Evolutionary conservation across 257 asterid genomes (phyloP).

Genomic region (Solanum appendiculatum): DNA sequence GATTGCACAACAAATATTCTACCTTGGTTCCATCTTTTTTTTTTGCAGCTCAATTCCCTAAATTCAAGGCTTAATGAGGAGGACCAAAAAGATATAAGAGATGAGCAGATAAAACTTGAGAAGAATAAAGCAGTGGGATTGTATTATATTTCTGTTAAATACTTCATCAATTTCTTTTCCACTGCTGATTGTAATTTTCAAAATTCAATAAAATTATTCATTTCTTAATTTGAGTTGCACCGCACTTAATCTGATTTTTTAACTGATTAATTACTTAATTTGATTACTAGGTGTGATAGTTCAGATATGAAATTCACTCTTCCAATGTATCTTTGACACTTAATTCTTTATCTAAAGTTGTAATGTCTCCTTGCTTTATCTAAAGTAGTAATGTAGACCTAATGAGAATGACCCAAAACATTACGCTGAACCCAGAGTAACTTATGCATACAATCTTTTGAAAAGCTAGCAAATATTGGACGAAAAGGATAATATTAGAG

Average conservation of each 20-base stretch:
- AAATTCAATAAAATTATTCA: neutral
- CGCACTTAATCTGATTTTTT: neutral
- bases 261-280: neutral
- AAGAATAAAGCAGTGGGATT: neutral
- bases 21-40: neutral
- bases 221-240: neutral
- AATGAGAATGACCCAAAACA: neutral
- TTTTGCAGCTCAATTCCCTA: neutral
- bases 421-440: neutral
- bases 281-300: no score
- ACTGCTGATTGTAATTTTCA: neutral
- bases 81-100: neutral
- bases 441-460: neutral
- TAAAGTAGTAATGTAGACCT: neutral
- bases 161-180: neutral
- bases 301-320: no score
- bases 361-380: neutral
- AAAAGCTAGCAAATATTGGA: neutral
- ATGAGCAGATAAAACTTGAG: neutral
- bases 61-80: neutral
- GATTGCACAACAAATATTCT: neutral
- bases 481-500: neutral
- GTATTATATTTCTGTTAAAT: neutral
- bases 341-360: neutral
- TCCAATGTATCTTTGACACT: no score